These are phyloP conservation scores for Penicillium canariense DNA, from an alignment of 495 filamentous ascomycete species.

Conservation along the genomic window DNA sequence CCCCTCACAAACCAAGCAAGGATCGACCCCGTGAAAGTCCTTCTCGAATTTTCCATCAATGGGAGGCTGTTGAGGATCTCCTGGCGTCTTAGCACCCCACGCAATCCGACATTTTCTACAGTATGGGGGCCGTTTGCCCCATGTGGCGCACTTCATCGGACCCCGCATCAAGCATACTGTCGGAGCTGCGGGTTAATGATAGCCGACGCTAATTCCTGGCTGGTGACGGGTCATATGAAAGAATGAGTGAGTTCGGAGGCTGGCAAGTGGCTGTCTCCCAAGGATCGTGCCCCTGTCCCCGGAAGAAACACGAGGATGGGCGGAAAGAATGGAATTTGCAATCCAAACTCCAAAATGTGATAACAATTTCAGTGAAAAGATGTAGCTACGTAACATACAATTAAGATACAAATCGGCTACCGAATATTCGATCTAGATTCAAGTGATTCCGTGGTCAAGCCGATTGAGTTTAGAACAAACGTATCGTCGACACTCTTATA, in stretches of 20 bases:
- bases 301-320: no score
- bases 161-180: background rate
- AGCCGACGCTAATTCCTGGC: background rate
- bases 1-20: slow-evolving; percentile 14
- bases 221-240: background rate
- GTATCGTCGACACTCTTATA: no score
- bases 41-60: slow-evolving; percentile 21
- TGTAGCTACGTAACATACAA: no score
- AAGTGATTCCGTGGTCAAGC: no score
- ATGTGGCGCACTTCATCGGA: background rate
- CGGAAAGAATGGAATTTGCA: no score
- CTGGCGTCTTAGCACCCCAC: no score
- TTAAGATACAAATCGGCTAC: no score
- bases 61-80: background rate
- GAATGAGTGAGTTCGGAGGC: background rate
- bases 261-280: background rate
- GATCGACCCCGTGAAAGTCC: background rate
- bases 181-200: background rate
- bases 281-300: background rate
- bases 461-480: no score
- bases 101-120: background rate
- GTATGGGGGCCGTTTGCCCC: background rate
- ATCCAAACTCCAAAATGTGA: no score
- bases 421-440: no score
- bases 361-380: no score